phyloP scores from a whole-genome alignment of 768 basidiomycete genomes.

The Strobilomyces echinocephalus region DNA sequence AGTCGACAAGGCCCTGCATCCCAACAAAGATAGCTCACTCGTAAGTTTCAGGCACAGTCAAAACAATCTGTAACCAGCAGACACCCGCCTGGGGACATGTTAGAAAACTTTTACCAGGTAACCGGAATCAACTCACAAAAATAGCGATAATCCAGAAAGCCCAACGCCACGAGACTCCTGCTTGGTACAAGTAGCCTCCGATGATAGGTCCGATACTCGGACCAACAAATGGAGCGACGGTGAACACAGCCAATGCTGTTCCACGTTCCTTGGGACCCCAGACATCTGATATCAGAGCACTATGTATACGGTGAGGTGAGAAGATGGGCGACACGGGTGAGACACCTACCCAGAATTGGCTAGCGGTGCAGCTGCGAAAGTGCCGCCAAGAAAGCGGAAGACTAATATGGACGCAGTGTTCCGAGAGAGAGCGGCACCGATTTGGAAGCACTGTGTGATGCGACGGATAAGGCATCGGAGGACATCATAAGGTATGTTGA shows the following conservation, averaged over 20 bases:
- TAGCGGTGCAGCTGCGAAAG: slow-evolving; percentile 63
- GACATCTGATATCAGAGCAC: slow-evolving; percentile 52
- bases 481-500: background rate
- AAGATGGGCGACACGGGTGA: background rate
- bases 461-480: background rate
- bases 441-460: slow-evolving; percentile 47
- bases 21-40: slow-evolving; percentile 34
- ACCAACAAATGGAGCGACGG: slow-evolving; percentile 63
- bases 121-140: slow-evolving; percentile 38
- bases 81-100: slow-evolving; percentile 37
- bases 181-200: slow-evolving; percentile 39
- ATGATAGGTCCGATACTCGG: slow-evolving; percentile 56
- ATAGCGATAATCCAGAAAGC: slow-evolving; percentile 61
- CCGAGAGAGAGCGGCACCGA: slow-evolving; percentile 56
- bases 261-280: slow-evolving; percentile 62
- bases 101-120: background rate
- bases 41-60: slow-evolving; percentile 68
- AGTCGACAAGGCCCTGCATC: slow-evolving; percentile 10
- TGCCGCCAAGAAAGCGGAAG: slow-evolving; percentile 67
- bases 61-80: slow-evolving; percentile 44
- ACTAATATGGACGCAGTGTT: slow-evolving; percentile 63
- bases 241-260: slow-evolving; percentile 61
- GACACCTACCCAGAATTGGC: slow-evolving; percentile 58
- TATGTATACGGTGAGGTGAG: slow-evolving; percentile 11
- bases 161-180: slow-evolving; percentile 55